Percentiles rank a stretch among this genome's conserved stretches.
These are phyloP conservation scores for Westerdykella aurantiaca DNA, from an alignment of 2,329 filamentous ascomycete genomes.

Conservation along the genomic window DNA sequence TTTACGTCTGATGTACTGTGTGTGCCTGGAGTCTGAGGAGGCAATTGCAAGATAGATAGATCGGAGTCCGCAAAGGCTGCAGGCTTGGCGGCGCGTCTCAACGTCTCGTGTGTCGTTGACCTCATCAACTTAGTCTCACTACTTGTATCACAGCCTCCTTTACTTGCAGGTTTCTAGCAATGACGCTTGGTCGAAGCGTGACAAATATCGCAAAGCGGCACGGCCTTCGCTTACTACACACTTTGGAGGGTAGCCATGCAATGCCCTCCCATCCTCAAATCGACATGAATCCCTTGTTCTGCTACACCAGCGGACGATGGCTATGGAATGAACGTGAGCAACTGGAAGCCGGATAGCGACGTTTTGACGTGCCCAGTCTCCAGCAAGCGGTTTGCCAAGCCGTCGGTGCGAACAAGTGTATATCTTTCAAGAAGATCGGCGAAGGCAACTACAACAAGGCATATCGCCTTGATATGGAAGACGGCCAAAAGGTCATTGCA, in stretches of 20 bases:
- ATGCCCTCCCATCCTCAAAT: constrained; percentile 5
- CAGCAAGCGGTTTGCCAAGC: constrained; percentile 12
- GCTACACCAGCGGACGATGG: constrained; percentile 21
- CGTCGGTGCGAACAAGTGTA: constrained; percentile 10
- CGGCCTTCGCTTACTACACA: constrained; percentile 11
- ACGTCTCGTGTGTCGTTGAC: no score
- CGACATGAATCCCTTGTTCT: constrained; percentile 14
- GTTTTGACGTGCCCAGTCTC: constrained; percentile 15
- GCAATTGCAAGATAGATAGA: no score
- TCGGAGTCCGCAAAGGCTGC: no score
- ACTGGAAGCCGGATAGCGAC: constrained; percentile 12
- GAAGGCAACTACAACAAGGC: constrained; percentile 21
- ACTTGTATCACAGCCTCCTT: no score
- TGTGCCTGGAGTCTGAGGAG: no score
- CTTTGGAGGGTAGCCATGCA: constrained; percentile 3
- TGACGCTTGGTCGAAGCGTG: no score
- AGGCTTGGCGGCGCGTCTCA: no score
- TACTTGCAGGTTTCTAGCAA: no score
- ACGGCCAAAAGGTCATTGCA: constrained; percentile 19
- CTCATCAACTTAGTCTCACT: no score
- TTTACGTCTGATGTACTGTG: no score
- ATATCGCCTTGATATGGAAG: constrained; percentile 12
- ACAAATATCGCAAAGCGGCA: no score
- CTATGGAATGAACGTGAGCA: constrained; percentile 19
- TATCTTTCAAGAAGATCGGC: constrained; percentile 15